These are phyloP conservation scores for Globisporangium lucens DNA, from an alignment of 352 stramenopile genomes.

Conservation along the genomic window DNA sequence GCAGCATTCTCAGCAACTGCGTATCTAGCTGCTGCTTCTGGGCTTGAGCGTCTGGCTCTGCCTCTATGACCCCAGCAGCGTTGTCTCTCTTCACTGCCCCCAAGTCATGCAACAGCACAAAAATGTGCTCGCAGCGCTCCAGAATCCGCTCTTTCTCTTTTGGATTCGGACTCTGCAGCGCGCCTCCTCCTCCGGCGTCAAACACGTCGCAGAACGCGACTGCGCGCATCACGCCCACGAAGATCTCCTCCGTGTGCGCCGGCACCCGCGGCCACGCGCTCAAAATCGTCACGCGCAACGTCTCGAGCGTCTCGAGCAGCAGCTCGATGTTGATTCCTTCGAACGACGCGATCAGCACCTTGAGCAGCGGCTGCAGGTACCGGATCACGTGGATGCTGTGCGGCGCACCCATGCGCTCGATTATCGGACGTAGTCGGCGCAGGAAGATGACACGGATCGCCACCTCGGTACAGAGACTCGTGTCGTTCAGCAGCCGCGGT, in stretches of 20 bases:
- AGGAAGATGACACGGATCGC: constrained; percentile 56
- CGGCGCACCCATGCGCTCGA: constrained; percentile 52
- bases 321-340: constrained; percentile 57
- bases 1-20: constrained; percentile 11
- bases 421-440: constrained; percentile 39
- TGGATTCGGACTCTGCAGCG: constrained; percentile 21
- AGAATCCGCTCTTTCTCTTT: constrained; percentile 34
- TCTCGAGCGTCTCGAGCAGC: constrained; percentile 54
- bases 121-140: constrained; percentile 29
- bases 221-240: constrained; percentile 65
- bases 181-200: constrained; percentile 22
- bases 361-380: constrained; percentile 78
- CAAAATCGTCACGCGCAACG: constrained; percentile 47
- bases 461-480: constrained; percentile 61
- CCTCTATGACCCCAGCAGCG: too few relatives aligned
- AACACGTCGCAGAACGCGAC: constrained; percentile 66
- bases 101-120: constrained; percentile 34
- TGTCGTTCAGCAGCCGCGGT: constrained; percentile 59
- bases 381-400: constrained; percentile 67
- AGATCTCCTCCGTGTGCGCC: constrained; percentile 61
- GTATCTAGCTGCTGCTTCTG: background rate
- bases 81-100: background rate
- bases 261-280: constrained; percentile 67
- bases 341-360: constrained; percentile 64
- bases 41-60: background rate